A percentile compares a stretch with the other conserved stretches of the same genome.
Conservation (phyloP, 176 grass and related monocot genomes). For the Eremochloa ophiuroides region DNA sequence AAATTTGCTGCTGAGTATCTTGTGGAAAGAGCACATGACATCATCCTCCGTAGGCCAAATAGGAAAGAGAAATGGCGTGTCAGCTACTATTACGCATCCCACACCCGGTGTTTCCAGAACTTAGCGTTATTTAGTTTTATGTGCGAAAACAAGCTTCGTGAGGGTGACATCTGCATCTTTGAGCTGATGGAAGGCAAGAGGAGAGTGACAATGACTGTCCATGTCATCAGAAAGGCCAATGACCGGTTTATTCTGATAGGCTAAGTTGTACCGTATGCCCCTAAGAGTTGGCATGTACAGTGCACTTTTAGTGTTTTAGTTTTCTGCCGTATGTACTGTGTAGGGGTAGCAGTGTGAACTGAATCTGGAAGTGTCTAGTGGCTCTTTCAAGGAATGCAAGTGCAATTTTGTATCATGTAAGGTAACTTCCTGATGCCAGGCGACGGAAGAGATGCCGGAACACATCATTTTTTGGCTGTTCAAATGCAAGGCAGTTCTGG, state of each 20-base stretch:
- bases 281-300: too few relatives aligned
- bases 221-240: constrained; percentile 16
- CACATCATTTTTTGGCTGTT: too few relatives aligned
- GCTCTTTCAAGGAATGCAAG: background rate
- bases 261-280: too few relatives aligned
- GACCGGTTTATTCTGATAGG: background rate
- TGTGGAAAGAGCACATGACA: background rate
- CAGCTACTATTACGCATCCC: background rate
- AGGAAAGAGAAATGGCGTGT: constrained; percentile 7
- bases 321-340: background rate
- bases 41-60: constrained; percentile 6
- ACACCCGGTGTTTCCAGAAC: background rate
- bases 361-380: background rate
- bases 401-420: background rate
- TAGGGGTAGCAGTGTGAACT: background rate
- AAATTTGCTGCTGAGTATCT: constrained; percentile 32
- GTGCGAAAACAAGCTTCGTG: background rate
- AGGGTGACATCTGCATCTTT: constrained; percentile 36
- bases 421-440: background rate
- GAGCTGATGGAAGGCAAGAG: constrained; percentile 30
- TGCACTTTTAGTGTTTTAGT: background rate
- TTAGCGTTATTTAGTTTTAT: constrained; percentile 2
- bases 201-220: constrained; percentile 16
- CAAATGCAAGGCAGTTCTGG: too few relatives aligned
- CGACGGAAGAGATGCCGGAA: too few relatives aligned